phyloP scores from a whole-genome alignment of 108 stramenopile species.

The Pinguiococcus pyrenoidosus region DNA sequence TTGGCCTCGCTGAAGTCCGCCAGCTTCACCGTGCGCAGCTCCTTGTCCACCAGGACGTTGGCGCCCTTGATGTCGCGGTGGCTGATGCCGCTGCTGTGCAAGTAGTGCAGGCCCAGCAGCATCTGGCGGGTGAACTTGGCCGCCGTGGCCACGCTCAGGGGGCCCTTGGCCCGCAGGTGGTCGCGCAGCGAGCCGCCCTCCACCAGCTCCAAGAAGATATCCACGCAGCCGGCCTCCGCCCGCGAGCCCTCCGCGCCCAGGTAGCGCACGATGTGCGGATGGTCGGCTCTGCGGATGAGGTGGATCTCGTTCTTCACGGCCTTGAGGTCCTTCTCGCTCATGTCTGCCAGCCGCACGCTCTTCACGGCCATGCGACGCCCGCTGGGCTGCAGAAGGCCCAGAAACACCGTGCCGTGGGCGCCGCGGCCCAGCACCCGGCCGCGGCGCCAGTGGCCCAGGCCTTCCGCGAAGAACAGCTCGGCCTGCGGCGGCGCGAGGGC shows the following conservation, averaged over 20 bases:
- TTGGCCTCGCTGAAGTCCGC: conserved; percentile 50
- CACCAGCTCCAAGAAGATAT: conserved; percentile 19
- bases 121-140: background rate
- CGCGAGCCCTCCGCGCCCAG: conserved; percentile 24
- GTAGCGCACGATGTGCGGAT: conserved; percentile 43
- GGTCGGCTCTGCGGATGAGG: conserved; percentile 20
- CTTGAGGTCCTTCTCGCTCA: conserved; percentile 1
- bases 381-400: conserved; percentile 14
- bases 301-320: conserved; percentile 39
- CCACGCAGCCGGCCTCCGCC: background rate
- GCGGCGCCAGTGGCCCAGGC: conserved; percentile 11
- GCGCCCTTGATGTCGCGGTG: conserved; percentile 81
- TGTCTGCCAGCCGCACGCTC: conserved; percentile 8
- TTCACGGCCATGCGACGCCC: conserved; percentile 40
- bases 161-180: too few relatives aligned
- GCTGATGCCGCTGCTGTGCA: conserved; percentile 56
- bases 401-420: conserved; percentile 24
- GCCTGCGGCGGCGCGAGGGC: too few relatives aligned
- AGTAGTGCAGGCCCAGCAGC: conserved; percentile 10
- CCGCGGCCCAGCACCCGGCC: conserved; percentile 29
- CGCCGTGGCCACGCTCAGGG: background rate
- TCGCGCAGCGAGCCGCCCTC: conserved; percentile 14
- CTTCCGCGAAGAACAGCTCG: too few relatives aligned
- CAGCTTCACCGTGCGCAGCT: conserved; percentile 37
- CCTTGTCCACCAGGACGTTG: conserved; percentile 35